Conservation (phyloP, 495 filamentous ascomycete species). For the Neurospora africana region DNA sequence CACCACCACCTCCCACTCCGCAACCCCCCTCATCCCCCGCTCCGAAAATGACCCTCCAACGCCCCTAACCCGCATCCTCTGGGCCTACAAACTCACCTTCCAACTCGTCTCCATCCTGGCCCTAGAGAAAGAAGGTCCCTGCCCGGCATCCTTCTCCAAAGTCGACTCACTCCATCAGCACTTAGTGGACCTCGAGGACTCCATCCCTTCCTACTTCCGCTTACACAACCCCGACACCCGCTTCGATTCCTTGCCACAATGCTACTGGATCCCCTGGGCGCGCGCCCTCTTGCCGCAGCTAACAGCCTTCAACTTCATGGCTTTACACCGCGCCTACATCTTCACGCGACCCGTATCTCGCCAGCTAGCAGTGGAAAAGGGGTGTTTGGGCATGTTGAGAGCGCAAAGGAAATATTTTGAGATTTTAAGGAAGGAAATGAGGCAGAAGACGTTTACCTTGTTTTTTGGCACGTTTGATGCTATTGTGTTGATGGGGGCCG, state of each 20-base stretch:
- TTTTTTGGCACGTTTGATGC: slow-evolving; percentile 55
- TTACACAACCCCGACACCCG: slow-evolving; percentile 40
- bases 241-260: slow-evolving; percentile 39
- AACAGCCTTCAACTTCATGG: slow-evolving; percentile 44
- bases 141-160: slow-evolving; percentile 39
- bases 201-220: slow-evolving; percentile 43
- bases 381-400: slow-evolving; percentile 43
- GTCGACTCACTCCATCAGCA: slow-evolving; percentile 44
- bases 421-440: not conserved
- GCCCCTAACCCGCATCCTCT: slow-evolving; percentile 29
- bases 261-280: slow-evolving; percentile 41
- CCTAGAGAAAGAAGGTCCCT: slow-evolving; percentile 42
- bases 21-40: slow-evolving; percentile 24
- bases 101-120: slow-evolving; percentile 29
- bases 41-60: slow-evolving; percentile 30
- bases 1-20: slow-evolving; percentile 14
- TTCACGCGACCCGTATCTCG: slow-evolving; percentile 44
- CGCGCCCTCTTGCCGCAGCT: slow-evolving; percentile 37
- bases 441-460: slow-evolving; percentile 3
- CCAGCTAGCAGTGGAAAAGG: slow-evolving; percentile 39
- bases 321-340: slow-evolving; percentile 52
- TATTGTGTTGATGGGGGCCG: slow-evolving; percentile 47
- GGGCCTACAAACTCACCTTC: slow-evolving; percentile 22
- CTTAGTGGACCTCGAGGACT: slow-evolving; percentile 34
- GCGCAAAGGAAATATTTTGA: slow-evolving; percentile 43